Evolutionary conservation across 495 filamentous ascomycete species (phyloP), one percentile per base, ranked within the genome.

Genomic region (Neurospora africana): DNA sequence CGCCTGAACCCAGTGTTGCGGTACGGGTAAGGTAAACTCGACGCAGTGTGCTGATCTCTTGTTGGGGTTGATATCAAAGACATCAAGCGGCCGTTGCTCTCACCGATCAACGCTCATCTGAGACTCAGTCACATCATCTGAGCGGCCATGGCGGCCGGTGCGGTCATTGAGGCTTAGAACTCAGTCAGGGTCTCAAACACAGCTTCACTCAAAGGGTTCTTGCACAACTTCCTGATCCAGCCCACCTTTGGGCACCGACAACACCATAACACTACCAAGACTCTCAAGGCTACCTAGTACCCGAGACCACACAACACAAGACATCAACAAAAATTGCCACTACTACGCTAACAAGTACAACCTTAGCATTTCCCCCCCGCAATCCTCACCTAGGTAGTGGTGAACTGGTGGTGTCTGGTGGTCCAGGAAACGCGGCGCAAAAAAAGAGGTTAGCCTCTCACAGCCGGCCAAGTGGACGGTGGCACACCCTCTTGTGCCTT

Each of bases 391-490:
- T 15, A 37, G 72, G 73, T 71, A 73, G 58, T 21, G 23, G 40
- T n/a, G 17, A 69, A 71, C 69, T 74, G 70, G 65, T 69, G 71
- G 65, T 69, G 71, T 72, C 71, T 71, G 67, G 61, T 69, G 70
- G 68, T 65, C 39, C 67, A 70, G 43, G 36, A 69, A 35, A 30
- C 17, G n/a, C 36, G 37, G 71, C 38, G 70, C 30, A 61, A 71
- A 27, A 68, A 70, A 67, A 23, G 23, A 27, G n/a, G 33, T 74
- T 72, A 74, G 74, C 79, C 79, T 80, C 79, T 80, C 78, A 80
- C 76, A 76, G 39, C 69, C 72, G 43, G 75, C 75, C 77, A 79
- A 75, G 79, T 78, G 76, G 79, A 78, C 74, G 74, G 68, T 70
- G 71, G 68, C 68, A 72, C 69, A 74, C 68, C 53, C 53, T 65